phyloP scores from a whole-genome alignment of 116 monocot genomes.

The Dioscorea cayenensis region DNA sequence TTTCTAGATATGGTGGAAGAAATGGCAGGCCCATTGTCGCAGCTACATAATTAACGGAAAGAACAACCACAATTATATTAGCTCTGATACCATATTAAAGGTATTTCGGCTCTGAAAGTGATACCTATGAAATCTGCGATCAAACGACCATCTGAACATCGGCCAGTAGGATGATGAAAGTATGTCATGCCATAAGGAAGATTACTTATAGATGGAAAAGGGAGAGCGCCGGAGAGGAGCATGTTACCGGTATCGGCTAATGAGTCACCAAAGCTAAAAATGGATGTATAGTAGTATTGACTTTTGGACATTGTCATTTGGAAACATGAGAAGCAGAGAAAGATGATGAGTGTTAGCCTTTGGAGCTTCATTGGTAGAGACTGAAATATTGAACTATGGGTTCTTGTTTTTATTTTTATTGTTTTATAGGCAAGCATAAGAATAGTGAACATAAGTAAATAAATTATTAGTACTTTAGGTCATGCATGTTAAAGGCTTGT shows the following conservation, averaged over 20 bases:
- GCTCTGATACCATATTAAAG: too few species aligned
- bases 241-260: slow-evolving; percentile 34
- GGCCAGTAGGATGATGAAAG: slow-evolving; percentile 35
- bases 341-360: neutral
- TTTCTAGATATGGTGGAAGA: slow-evolving; percentile 25
- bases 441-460: too few species aligned
- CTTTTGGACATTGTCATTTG: neutral
- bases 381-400: neutral
- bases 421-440: neutral
- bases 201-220: neutral
- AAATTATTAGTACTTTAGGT: too few species aligned
- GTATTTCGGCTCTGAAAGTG: too few species aligned
- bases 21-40: slow-evolving; percentile 32
- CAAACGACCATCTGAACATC: slow-evolving; percentile 35
- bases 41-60: slow-evolving; percentile 15
- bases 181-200: slow-evolving; percentile 35
- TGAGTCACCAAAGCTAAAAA: slow-evolving; percentile 40
- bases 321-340: neutral
- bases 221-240: neutral
- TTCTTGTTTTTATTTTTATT: neutral
- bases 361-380: neutral
- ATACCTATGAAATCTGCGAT: slow-evolving; percentile 45
- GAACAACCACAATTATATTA: too few species aligned
- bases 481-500: too few species aligned
- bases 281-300: slow-evolving; percentile 1